Conservation (phyloP, 495 filamentous ascomycete genomes). For the Tricharina praecox region DNA sequence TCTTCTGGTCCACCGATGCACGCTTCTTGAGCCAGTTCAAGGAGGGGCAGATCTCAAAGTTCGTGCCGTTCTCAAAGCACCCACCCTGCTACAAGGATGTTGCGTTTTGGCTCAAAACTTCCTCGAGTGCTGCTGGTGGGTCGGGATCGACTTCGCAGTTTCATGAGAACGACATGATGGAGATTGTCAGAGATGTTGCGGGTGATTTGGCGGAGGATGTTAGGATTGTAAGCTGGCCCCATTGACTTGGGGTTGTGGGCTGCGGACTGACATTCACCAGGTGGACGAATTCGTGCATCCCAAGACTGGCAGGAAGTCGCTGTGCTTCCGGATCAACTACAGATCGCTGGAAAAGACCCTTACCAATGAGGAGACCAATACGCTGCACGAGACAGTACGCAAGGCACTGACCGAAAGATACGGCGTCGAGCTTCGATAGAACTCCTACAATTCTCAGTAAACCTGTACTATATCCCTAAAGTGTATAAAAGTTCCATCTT, state of each 20-base stretch:
- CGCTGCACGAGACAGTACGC: conserved; percentile 50
- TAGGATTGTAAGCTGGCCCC: conserved; percentile 30
- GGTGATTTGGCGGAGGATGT: conserved; percentile 82
- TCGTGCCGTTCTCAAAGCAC: conserved; percentile 74
- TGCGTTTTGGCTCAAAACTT: conserved; percentile 68
- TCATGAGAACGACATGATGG: conserved; percentile 96
- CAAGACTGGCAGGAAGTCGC: conserved; percentile 61
- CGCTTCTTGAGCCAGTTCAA: conserved; percentile 72
- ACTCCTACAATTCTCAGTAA: too few relatives aligned
- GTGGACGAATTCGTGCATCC: conserved; percentile 79
- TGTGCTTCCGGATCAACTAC: conserved; percentile 89
- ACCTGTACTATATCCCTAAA: too few relatives aligned
- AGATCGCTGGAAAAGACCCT: conserved; percentile 76
- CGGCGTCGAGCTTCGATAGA: conserved; percentile 63
- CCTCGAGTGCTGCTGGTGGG: conserved; percentile 39
- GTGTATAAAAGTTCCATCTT: too few relatives aligned
- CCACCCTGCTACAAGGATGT: conserved; percentile 80
- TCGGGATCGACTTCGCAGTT: conserved; percentile 38
- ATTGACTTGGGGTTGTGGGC: too few relatives aligned
- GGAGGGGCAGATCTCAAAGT: conserved; percentile 41
- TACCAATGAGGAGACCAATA: conserved; percentile 61
- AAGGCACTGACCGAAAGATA: conserved; percentile 45
- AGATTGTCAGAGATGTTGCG: conserved; percentile 62
- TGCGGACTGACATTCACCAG: too few relatives aligned
- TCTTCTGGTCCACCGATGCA: conserved; percentile 80